Conservation (phyloP, 441 rosid genomes). For the Daphne laureola region DNA sequence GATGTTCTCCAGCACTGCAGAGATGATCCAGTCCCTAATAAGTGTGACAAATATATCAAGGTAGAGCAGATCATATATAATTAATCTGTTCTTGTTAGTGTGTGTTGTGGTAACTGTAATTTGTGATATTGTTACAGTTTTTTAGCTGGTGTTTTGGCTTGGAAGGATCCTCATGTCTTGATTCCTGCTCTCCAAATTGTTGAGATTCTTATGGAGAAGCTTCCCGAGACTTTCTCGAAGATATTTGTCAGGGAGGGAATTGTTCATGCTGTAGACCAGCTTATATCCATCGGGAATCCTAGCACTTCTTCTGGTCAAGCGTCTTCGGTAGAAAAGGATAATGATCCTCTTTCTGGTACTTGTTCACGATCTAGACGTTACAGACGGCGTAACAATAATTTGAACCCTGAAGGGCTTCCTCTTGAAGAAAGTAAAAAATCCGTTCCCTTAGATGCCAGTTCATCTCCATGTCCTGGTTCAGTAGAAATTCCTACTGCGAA, state of each 20-base stretch:
- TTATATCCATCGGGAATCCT: constrained; percentile 66
- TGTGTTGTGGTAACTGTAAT: constrained; percentile 10
- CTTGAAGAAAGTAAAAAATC: constrained; percentile 62
- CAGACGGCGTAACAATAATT: constrained; percentile 68
- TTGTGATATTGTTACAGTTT: constrained; percentile 43
- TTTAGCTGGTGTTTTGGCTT: constrained; percentile 95
- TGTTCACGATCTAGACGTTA: constrained; percentile 91
- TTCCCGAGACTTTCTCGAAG: constrained; percentile 93
- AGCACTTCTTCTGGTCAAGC: constrained; percentile 34
- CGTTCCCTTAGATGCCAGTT: constrained; percentile 47
- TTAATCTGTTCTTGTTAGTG: background rate
- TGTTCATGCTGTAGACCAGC: constrained; percentile 97
- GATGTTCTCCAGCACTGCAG: constrained; percentile 89
- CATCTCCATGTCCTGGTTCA: constrained; percentile 56
- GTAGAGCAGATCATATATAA: constrained; percentile 24
- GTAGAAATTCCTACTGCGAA: constrained; percentile 60
- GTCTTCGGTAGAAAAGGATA: constrained; percentile 65
- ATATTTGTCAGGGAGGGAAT: constrained; percentile 97
- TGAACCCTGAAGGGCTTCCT: constrained; percentile 59
- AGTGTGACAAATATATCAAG: constrained; percentile 89
- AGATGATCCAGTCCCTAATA: constrained; percentile 86
- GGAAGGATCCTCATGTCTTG: constrained; percentile 99
- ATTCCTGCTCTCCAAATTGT: constrained; percentile 99
- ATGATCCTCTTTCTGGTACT: constrained; percentile 53
- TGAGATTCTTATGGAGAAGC: constrained; percentile 98